Base-by-base conservation (phyloP, 139 green algal genomes). In the Eudorina sp. region DNA sequence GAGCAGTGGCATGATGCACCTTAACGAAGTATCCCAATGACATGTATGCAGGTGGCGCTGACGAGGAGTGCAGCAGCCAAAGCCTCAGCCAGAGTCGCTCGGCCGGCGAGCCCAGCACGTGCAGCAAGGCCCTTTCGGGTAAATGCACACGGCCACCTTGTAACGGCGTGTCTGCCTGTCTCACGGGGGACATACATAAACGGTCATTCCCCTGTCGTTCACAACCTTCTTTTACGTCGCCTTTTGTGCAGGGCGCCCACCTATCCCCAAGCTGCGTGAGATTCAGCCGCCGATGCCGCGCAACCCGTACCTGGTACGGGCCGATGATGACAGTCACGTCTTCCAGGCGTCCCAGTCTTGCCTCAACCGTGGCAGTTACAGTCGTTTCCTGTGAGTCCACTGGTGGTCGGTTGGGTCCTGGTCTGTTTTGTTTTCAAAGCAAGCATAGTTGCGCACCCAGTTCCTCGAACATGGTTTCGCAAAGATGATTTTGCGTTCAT, bases 51-150 rank as follows among this genome's bases (percentile, higher is more conserved):
- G 41, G 58, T n/a, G 83, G 16, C 51, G 21, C 19, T 0, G 90
- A 92, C 0, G 88, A 86, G 8, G 90, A 93, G n/a, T 88, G 45
- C 86, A 87, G 58, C 43, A 93, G 90, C 77, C 90, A 93, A 29
- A 89, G 90, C 58, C 53, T 77, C 29, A 93, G 90, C 86, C 90
- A 93, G 36, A 88, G 90, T 53, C 43, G 86, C 3, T 90, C 82
- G 11, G 69, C 74, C 21, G 87, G 90, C 0, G 90, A 93, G 66
- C 77, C 83, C 40, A 93, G 84, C 83, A 93, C 85, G 0, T 90
- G 83, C 66, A 91, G 90, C 70, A 91, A 93, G 41, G 83, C 89
- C 1, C 45, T 80, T 1, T 92, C 89, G 14, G 83, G 83, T 83
- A 58, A 41, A n/a, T n/a, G n/a, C n/a, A n/a, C n/a, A n/a, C n/a